A percentile compares a stretch with the other conserved stretches of the same genome.
phyloP scores from a whole-genome alignment of 768 basidiomycete species.

The Tephrocybe sp. region DNA sequence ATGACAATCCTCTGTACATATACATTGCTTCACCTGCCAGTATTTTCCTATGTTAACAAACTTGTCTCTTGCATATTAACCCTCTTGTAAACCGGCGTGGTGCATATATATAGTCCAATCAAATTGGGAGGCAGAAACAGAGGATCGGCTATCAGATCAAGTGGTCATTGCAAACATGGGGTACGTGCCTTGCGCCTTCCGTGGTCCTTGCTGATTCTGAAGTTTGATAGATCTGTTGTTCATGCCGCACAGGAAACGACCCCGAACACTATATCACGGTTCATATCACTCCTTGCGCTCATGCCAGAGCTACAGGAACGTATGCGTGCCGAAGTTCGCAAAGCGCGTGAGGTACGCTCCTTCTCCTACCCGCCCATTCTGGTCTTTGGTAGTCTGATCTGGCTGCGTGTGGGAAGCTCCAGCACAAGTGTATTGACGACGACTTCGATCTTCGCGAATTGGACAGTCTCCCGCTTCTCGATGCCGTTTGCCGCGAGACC shows the following conservation, averaged over 20 bases:
- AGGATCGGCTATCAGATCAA: slow-evolving; percentile 26
- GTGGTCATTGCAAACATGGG: slow-evolving; percentile 30
- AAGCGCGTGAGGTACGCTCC: slow-evolving; percentile 13
- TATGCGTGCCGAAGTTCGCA: slow-evolving; percentile 23
- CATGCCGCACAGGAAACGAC: slow-evolving; percentile 37
- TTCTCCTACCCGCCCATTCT: too few species aligned
- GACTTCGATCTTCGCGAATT: slow-evolving; percentile 37
- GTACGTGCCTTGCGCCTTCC: slow-evolving; percentile 19
- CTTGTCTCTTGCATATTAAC: too few species aligned
- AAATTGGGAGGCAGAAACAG: slow-evolving; percentile 27
- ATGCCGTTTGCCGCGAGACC: slow-evolving; percentile 39
- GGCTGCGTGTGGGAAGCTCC: too few species aligned
- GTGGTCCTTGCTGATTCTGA: too few species aligned
- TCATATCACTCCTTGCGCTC: slow-evolving; percentile 24
- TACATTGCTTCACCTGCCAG: too few species aligned
- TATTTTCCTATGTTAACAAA: too few species aligned
- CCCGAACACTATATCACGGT: slow-evolving; percentile 26
- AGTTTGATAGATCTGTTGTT: slow-evolving; percentile 30
- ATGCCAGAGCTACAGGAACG: slow-evolving; percentile 28
- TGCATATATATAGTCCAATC: slow-evolving; percentile 30
- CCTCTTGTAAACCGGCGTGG: too few species aligned
- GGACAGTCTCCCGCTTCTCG: slow-evolving; percentile 32
- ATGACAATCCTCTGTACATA: slow-evolving; percentile 24
- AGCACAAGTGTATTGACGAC: slow-evolving; percentile 20
- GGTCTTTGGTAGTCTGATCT: not conserved